A percentile compares a stretch with the other conserved stretches of the same genome.
Evolutionary conservation across 192 early-diverging fungal species (phyloP).

Genomic region (Entomortierella beljakovae): DNA sequence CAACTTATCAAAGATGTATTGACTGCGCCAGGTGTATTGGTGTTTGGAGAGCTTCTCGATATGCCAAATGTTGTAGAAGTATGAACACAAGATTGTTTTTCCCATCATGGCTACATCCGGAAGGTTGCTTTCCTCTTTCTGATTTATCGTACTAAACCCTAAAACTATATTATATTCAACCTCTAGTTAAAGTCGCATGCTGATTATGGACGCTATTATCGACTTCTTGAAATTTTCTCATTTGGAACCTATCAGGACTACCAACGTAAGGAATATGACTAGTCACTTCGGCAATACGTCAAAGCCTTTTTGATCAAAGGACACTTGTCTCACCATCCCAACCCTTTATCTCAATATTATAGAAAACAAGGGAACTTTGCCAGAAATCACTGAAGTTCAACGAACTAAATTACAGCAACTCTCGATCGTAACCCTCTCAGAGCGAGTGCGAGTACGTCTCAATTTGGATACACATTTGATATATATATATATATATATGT

Average conservation of each 20-base stretch:
- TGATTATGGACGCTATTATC: conserved; percentile 62
- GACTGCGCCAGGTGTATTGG: conserved; percentile 77
- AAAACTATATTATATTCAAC: not conserved
- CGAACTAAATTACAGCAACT: conserved; percentile 75
- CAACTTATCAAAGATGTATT: conserved; percentile 80
- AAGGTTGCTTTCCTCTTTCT: too few relatives aligned
- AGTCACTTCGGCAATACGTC: not conserved
- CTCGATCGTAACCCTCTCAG: conserved; percentile 82
- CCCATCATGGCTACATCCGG: not conserved
- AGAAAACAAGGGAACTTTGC: conserved; percentile 63
- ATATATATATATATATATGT: not conserved
- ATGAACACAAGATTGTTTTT: conserved; percentile 2
- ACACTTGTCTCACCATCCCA: too few relatives aligned
- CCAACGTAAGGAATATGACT: conserved; percentile 59
- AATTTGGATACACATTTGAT: not conserved
- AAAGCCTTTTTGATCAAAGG: not conserved
- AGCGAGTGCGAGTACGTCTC: conserved; percentile 63
- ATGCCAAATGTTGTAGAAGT: conserved; percentile 78
- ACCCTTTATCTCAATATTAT: not conserved
- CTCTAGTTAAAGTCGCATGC: conserved; percentile 57
- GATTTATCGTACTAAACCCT: too few relatives aligned
- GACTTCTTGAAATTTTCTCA: conserved; percentile 81
- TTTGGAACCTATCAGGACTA: conserved; percentile 87
- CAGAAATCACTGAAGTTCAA: conserved; percentile 59
- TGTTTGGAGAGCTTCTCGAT: conserved; percentile 82